Percentiles rank a stretch among this genome's conserved stretches.
Conservation (phyloP, 352 stramenopile genomes). For the Pythium myriotylum region DNA sequence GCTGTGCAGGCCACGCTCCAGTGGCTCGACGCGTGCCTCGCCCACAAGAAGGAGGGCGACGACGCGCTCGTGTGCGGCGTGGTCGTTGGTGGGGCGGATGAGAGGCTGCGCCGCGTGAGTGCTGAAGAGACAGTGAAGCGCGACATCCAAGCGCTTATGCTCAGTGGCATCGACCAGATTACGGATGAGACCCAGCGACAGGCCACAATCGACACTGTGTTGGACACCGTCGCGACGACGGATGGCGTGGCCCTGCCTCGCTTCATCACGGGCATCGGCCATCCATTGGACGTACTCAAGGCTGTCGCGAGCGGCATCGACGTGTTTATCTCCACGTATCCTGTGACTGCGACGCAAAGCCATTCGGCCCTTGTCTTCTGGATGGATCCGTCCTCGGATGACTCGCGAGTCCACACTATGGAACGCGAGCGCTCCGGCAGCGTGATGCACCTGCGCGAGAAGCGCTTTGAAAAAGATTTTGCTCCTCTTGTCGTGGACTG, state of each 20-base stretch:
- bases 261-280: constrained; percentile 64
- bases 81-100: constrained; percentile 66
- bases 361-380: constrained; percentile 64
- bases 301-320: constrained; percentile 60
- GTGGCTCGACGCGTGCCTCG: constrained; percentile 72
- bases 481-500: constrained; percentile 60
- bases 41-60: constrained; percentile 21
- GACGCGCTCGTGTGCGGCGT: constrained; percentile 56
- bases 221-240: constrained; percentile 37
- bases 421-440: constrained; percentile 41
- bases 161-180: constrained; percentile 63
- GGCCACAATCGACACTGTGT: constrained; percentile 46
- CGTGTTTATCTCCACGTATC: constrained; percentile 72
- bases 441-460: constrained; percentile 71
- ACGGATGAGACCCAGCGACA: constrained; percentile 39
- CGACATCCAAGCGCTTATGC: constrained; percentile 61
- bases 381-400: constrained; percentile 42
- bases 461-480: constrained; percentile 64
- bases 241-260: constrained; percentile 40
- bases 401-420: constrained; percentile 30
- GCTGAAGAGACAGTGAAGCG: constrained; percentile 68
- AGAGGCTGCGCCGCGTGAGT: constrained; percentile 50
- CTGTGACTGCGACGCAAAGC: constrained; percentile 47
- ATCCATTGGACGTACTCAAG: constrained; percentile 62
- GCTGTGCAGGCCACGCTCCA: constrained; percentile 66